Base-by-base conservation (phyloP, 495 filamentous ascomycete genomes). In the Penicillium argentinense region DNA sequence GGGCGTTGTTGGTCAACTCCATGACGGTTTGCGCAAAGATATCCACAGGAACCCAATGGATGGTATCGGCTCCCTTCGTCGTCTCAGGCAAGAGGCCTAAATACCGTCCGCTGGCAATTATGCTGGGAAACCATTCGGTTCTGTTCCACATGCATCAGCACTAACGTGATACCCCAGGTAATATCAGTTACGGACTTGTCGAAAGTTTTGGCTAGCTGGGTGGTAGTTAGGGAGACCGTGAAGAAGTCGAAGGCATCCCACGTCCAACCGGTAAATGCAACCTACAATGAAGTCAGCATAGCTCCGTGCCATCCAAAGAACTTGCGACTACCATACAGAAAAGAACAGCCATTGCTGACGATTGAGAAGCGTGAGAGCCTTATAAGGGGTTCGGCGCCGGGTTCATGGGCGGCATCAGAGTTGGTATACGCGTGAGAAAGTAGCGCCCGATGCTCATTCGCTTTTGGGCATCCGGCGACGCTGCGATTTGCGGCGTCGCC, bases 201-300 rank as follows among this genome's bases (percentile, higher is more conserved):
- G 53, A 89, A 90, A 3, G 69, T 66, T 54, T 80, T 65, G 25
- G 84, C 78, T 25, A 89, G 70, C 13, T 86, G 67, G 8, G 60
- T 60, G 19, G 85, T 77, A 0, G 84, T 86, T 32, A 90, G 66
- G 8, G 79, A 84, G 51, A 89, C 84, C 47, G 86, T 88, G 72
- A 89, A 89, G 73, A 89, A 90, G 63, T 90, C 86, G 56, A 89
- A 90, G 6, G 86, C 81, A 60, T 90, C 86, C 86, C 85, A 89
- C 0, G 82, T 79, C 84, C 84, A 87, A 11, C 74, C 84, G 19
- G 74, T 48, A 32, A 84, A 85, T 12, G 78, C n/a, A n/a, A n/a
- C n/a, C n/a, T n/a, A n/a, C n/a, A n/a, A n/a, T n/a, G n/a, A n/a
- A n/a, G n/a, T n/a, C n/a, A n/a, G n/a, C n/a, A n/a, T n/a, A n/a